Percentiles rank a stretch among this genome's conserved stretches.
Conservation (phyloP, 495 filamentous ascomycete genomes). For the Talaromyces proteolyticus region DNA sequence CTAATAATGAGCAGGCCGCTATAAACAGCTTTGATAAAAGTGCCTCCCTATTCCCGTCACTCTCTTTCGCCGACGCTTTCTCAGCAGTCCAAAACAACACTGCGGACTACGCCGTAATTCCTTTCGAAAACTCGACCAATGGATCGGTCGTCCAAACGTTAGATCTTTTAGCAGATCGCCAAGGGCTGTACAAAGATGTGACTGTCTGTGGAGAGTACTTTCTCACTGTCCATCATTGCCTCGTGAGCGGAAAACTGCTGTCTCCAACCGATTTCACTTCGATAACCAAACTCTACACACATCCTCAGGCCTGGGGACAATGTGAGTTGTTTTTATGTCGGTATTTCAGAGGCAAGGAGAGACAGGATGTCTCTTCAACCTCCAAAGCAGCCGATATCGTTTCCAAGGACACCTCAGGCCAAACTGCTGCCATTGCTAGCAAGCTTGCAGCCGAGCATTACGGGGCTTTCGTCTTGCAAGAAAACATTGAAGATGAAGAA, state of each 20-base stretch:
- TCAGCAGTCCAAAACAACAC: conserved; percentile 59
- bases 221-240: conserved; percentile 77
- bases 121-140: conserved; percentile 94
- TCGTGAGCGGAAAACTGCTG: conserved; percentile 48
- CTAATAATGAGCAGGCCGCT: conserved; percentile 50
- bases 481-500: conserved; percentile 71
- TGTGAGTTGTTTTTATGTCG: conserved; percentile 67
- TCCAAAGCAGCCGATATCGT: conserved; percentile 76
- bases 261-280: conserved; percentile 16
- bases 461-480: conserved; percentile 62
- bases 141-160: conserved; percentile 85
- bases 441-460: conserved; percentile 61
- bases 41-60: conserved; percentile 51
- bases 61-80: conserved; percentile 69
- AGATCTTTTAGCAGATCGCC: conserved; percentile 76
- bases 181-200: conserved; percentile 52
- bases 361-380: conserved; percentile 82
- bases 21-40: conserved; percentile 52
- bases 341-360: conserved; percentile 63
- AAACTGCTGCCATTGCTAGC: conserved; percentile 70
- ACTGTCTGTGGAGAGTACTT: conserved; percentile 76
- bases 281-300: conserved; percentile 65
- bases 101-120: conserved; percentile 72
- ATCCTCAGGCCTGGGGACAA: conserved; percentile 93
- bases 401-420: conserved; percentile 47